Percentiles rank a stretch among this genome's conserved stretches.
phyloP scores from a whole-genome alignment of 257 asterid genomes.

The Hygrophila difformis region DNA sequence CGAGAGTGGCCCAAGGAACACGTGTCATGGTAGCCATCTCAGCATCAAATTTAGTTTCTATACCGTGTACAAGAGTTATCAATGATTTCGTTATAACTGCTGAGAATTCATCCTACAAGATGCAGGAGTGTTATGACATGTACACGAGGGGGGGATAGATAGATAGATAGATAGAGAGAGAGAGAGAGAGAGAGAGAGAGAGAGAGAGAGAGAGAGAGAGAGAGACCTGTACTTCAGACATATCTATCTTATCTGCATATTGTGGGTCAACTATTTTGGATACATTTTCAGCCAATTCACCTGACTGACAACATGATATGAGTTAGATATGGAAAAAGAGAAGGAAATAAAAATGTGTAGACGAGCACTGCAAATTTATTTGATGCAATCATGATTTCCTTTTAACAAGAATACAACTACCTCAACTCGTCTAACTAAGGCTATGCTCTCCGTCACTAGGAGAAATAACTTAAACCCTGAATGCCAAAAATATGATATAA shows the following conservation, averaged over 20 bases:
- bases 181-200: too few relatives aligned
- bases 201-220: neutral
- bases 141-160: neutral
- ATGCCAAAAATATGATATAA: too few relatives aligned
- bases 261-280: constrained; percentile 77
- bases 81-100: constrained; percentile 90
- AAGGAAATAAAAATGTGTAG: constrained; percentile 7
- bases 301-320: constrained; percentile 45
- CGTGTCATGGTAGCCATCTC: constrained; percentile 99
- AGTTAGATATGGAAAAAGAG: constrained; percentile 13
- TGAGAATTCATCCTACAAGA: constrained; percentile 91
- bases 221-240: constrained; percentile 94
- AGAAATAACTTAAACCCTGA: too few relatives aligned
- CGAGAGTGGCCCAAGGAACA: constrained; percentile 94
- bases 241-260: constrained; percentile 70
- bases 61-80: constrained; percentile 85
- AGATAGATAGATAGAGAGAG: too few relatives aligned
- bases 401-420: too few relatives aligned
- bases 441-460: too few relatives aligned
- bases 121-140: constrained; percentile 11
- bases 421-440: too few relatives aligned
- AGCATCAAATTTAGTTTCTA: constrained; percentile 86
- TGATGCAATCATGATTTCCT: too few relatives aligned
- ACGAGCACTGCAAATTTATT: too few relatives aligned
- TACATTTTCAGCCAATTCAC: constrained; percentile 96